phyloP scores from a whole-genome alignment of 1,284 basidiomycete genomes.

The Rhodotorula mucilaginosa region DNA sequence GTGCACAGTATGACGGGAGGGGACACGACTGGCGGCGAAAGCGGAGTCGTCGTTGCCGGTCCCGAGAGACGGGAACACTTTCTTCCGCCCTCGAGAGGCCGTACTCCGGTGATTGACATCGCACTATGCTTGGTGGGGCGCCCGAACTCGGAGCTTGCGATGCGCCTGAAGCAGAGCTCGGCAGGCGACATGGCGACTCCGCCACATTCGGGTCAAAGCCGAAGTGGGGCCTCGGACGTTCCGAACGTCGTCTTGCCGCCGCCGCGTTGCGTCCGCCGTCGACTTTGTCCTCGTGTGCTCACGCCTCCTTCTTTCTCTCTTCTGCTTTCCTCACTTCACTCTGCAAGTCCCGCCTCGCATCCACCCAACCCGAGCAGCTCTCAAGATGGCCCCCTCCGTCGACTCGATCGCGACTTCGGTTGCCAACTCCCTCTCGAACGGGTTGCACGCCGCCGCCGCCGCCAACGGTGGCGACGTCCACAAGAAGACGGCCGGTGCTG shows the following conservation, averaged over 20 bases:
- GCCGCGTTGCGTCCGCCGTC: background rate
- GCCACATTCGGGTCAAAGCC: background rate
- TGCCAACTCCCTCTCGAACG: background rate
- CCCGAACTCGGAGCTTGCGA: no score
- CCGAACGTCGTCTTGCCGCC: conserved; percentile 1
- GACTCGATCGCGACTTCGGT: conserved; percentile 2
- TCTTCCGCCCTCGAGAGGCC: no score
- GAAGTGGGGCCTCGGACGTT: background rate
- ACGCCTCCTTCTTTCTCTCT: background rate
- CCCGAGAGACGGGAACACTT: no score
- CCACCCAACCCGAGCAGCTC: background rate
- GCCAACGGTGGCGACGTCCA: background rate
- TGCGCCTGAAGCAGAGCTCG: background rate
- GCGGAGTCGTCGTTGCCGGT: no score
- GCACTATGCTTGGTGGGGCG: no score
- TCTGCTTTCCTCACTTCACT: background rate
- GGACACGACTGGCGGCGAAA: no score
- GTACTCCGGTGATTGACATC: no score
- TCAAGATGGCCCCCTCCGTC: conserved; percentile 6
- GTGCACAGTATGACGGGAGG: no score
- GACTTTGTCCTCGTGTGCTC: background rate
- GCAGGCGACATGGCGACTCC: background rate
- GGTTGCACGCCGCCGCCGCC: background rate
- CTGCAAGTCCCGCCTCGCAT: background rate
- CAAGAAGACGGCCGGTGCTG: background rate